A percentile compares a stretch with the other conserved stretches of the same genome.
Evolutionary conservation across 177 flowering plant species (phyloP).

Genomic region (Vitis hybrid): DNA sequence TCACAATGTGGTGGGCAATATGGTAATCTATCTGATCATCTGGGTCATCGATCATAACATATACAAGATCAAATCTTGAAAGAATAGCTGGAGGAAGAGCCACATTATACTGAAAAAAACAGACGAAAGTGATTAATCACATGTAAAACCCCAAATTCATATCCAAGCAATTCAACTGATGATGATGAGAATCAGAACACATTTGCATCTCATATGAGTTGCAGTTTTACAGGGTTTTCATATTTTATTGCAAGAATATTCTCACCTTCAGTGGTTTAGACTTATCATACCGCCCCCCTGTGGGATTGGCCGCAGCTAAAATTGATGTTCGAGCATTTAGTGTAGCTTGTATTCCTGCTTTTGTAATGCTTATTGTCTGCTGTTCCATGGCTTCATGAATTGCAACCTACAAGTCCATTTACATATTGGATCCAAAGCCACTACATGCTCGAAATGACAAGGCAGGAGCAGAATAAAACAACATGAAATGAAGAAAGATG

Average conservation of each 20-base stretch:
- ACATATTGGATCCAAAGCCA: conserved; percentile 12
- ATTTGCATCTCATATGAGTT: background rate
- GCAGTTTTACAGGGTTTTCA: no score
- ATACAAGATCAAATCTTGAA: conserved; percentile 96
- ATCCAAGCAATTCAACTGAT: no score
- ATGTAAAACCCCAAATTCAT: background rate
- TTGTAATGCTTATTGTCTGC: conserved; percentile 96
- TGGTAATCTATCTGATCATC: conserved; percentile 91
- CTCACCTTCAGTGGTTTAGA: conserved; percentile 90
- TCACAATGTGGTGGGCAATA: conserved; percentile 94
- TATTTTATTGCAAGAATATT: background rate
- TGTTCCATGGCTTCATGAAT: conserved; percentile 99
- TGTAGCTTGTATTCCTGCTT: conserved; percentile 98
- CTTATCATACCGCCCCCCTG: conserved; percentile 95
- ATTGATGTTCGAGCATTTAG: conserved; percentile 95
- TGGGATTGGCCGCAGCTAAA: conserved; percentile 95
- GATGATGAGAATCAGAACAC: no score
- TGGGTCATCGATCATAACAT: conserved; percentile 98
- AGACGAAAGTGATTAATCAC: conserved; percentile 7
- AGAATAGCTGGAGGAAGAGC: conserved; percentile 98
- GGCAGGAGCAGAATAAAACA: background rate
- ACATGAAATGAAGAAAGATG: background rate
- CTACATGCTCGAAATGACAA: conserved; percentile 2
- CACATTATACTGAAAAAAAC: conserved; percentile 78
- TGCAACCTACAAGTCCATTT: conserved; percentile 62